phyloP scores from a whole-genome alignment of 768 basidiomycete genomes.

The Cystobasidium onofrii region DNA sequence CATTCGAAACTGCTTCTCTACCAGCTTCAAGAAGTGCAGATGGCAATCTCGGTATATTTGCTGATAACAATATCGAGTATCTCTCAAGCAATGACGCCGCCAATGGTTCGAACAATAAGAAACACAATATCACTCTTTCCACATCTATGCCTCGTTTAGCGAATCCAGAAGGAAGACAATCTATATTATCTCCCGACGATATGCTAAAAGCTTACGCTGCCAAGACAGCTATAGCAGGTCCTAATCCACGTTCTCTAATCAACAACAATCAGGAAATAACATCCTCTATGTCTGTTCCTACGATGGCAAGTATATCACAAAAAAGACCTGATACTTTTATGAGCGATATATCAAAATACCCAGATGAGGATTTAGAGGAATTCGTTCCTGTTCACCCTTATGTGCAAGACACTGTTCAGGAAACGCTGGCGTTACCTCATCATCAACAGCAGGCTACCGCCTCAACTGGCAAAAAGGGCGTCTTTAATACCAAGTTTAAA shows the following conservation, averaged over 20 bases:
- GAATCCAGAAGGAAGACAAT: not conserved
- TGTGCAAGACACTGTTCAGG: not conserved
- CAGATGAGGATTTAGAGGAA: not conserved
- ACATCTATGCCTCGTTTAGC: constrained; percentile 19
- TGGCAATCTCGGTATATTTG: not conserved
- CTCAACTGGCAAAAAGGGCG: not conserved
- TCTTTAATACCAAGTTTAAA: constrained; percentile 9
- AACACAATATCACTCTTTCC: constrained; percentile 27
- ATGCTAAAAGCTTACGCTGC: constrained; percentile 19
- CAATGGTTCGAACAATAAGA: not conserved
- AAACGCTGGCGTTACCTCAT: not conserved
- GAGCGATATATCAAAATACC: not conserved
- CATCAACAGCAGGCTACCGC: not conserved
- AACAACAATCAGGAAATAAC: not conserved
- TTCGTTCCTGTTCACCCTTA: not conserved
- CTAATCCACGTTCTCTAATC: not conserved
- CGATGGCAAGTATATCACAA: not conserved
- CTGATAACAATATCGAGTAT: not conserved
- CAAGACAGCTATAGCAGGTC: not conserved
- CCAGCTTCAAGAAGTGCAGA: not conserved
- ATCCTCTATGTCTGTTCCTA: not conserved
- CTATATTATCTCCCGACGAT: constrained; percentile 26
- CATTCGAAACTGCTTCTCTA: constrained; percentile 2
- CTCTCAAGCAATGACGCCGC: not conserved
- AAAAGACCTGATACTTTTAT: not conserved